phyloP scores from a whole-genome alignment of 306 rosid species.

The Urtica urens region DNA sequence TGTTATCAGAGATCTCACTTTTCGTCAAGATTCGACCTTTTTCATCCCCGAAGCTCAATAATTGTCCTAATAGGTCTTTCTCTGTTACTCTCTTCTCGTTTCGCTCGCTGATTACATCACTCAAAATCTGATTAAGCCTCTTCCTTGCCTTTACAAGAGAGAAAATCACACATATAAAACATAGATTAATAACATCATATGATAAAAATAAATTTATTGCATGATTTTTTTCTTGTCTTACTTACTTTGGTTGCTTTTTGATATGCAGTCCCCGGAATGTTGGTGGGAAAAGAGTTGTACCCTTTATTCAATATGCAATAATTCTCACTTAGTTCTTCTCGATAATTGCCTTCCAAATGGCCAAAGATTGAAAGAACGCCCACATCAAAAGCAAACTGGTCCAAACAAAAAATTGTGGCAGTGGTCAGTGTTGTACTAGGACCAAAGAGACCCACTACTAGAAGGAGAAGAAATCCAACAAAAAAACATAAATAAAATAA shows the following conservation, averaged over 20 bases:
- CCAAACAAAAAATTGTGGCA: slow-evolving; percentile 2
- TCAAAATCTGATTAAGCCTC: slow-evolving; percentile 48
- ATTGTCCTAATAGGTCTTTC: slow-evolving; percentile 49
- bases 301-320: slow-evolving; percentile 71
- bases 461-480: background rate
- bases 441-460: slow-evolving; percentile 3
- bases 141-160: slow-evolving; percentile 46
- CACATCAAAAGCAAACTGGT: slow-evolving; percentile 66
- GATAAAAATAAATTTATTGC: too few species aligned
- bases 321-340: slow-evolving; percentile 48
- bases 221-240: background rate
- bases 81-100: slow-evolving; percentile 33
- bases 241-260: slow-evolving; percentile 74
- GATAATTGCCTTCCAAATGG: slow-evolving; percentile 37
- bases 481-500: too few species aligned
- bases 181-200: too few species aligned
- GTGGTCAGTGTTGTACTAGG: background rate
- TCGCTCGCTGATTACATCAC: slow-evolving; percentile 51
- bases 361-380: slow-evolving; percentile 74
- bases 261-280: slow-evolving; percentile 59
- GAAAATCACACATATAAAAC: background rate
- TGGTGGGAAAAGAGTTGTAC: slow-evolving; percentile 71
- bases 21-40: slow-evolving; percentile 31
- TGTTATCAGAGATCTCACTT: slow-evolving; percentile 81
- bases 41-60: slow-evolving; percentile 48